phyloP scores from a whole-genome alignment of 2,329 filamentous ascomycete genomes.

The Capronia epimyces region DNA sequence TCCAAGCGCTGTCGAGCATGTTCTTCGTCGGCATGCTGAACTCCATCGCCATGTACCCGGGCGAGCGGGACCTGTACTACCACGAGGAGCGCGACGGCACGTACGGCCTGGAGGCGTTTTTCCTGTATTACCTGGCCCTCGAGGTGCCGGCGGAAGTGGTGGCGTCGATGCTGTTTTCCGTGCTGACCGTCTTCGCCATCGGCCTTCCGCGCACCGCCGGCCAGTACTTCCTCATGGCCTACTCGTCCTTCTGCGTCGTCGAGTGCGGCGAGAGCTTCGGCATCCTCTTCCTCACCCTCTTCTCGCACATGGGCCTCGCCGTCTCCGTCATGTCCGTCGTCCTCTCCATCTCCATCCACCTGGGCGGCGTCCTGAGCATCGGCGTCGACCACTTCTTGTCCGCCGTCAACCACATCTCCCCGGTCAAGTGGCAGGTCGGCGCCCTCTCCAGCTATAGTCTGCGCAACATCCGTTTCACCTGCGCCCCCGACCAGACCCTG shows the following conservation, averaged over 20 bases:
- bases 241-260: conserved; percentile 67
- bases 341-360: conserved; percentile 63
- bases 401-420: conserved; percentile 65
- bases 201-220: conserved; percentile 58
- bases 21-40: conserved; percentile 76
- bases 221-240: conserved; percentile 63
- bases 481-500: conserved; percentile 55
- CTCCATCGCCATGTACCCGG: conserved; percentile 68
- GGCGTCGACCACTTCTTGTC: conserved; percentile 61
- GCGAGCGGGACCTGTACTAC: conserved; percentile 70
- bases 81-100: conserved; percentile 68
- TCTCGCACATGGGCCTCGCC: conserved; percentile 68
- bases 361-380: conserved; percentile 66
- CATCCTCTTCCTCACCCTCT: conserved; percentile 75
- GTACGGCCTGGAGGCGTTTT: conserved; percentile 66
- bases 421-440: conserved; percentile 63
- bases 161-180: conserved; percentile 60
- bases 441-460: conserved; percentile 64
- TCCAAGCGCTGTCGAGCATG: conserved; percentile 64
- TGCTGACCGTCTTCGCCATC: conserved; percentile 59
- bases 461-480: conserved; percentile 57
- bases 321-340: conserved; percentile 67
- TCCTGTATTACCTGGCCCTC: conserved; percentile 62
- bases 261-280: conserved; percentile 69
- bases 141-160: conserved; percentile 68